phyloP scores from a whole-genome alignment of 2,329 filamentous ascomycete species.

The Talaromyces sp. region DNA sequence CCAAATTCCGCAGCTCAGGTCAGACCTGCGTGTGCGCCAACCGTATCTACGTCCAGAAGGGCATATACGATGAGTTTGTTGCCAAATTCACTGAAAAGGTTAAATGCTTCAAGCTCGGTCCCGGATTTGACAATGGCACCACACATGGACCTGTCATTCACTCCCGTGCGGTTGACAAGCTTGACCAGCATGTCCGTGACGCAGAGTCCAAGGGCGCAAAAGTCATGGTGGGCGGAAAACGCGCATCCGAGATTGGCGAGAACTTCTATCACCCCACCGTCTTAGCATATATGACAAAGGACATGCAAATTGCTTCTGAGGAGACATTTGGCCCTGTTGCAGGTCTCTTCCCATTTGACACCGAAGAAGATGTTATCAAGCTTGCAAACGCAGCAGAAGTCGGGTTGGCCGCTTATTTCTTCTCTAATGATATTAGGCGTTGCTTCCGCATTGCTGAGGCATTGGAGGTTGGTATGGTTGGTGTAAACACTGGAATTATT shows the following conservation, averaged over 20 bases:
- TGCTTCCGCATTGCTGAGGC: conserved; percentile 62
- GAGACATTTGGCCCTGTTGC: conserved; percentile 97
- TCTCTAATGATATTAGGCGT: conserved; percentile 62
- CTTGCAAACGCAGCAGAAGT: conserved; percentile 81
- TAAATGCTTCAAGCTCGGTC: conserved; percentile 48
- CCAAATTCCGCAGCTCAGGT: conserved; percentile 90
- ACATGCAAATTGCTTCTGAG: conserved; percentile 81
- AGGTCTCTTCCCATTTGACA: conserved; percentile 82
- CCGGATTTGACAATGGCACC: conserved; percentile 46
- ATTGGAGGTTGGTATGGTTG: conserved; percentile 52
- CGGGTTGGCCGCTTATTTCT: conserved; percentile 93
- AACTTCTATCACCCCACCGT: conserved; percentile 93
- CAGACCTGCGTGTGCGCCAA: conserved; percentile 91
- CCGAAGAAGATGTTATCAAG: conserved; percentile 81
- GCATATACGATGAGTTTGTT: conserved; percentile 55
- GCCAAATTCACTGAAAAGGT: conserved; percentile 56
- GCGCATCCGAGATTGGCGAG: conserved; percentile 68
- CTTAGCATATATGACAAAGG: conserved; percentile 76
- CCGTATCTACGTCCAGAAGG: conserved; percentile 53
- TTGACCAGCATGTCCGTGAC: conserved; percentile 75
- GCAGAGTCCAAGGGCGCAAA: conserved; percentile 74
- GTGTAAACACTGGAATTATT: conserved; percentile 69
- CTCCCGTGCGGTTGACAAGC: conserved; percentile 75
- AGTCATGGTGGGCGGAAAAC: conserved; percentile 72
- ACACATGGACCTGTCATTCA: conserved; percentile 63